phyloP scores from a whole-genome alignment of 768 basidiomycete species.

The Sutorius australiensis region DNA sequence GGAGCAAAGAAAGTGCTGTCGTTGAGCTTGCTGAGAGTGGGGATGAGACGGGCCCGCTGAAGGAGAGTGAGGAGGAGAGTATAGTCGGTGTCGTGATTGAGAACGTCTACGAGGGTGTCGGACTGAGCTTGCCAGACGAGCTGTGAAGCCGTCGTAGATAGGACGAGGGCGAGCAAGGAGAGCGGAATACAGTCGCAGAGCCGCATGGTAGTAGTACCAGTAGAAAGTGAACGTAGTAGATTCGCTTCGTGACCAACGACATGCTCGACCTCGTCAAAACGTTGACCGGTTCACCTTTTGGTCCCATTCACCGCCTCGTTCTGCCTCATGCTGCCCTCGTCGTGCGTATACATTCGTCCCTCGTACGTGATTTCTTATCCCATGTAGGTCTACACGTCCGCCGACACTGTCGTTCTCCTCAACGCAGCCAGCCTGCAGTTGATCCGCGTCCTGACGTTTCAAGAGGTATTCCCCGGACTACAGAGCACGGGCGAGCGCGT shows the following conservation, averaged over 20 bases:
- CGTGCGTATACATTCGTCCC: slow-evolving; percentile 39
- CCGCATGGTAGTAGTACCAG: slow-evolving; percentile 26
- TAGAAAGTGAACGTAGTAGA: not conserved
- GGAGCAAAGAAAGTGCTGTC: slow-evolving; percentile 89
- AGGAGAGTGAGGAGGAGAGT: slow-evolving; percentile 69
- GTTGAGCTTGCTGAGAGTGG: slow-evolving; percentile 84
- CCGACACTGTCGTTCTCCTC: slow-evolving; percentile 65
- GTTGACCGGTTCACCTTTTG: slow-evolving; percentile 51
- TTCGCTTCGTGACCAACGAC: not conserved
- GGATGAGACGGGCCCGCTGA: slow-evolving; percentile 83
- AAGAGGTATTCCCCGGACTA: slow-evolving; percentile 73
- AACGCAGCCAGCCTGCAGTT: slow-evolving; percentile 65
- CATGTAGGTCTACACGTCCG: slow-evolving; percentile 65
- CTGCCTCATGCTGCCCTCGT: slow-evolving; percentile 55
- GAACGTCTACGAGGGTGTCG: slow-evolving; percentile 72
- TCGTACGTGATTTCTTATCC: not conserved
- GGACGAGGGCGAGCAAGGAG: slow-evolving; percentile 28
- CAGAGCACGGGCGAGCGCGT: slow-evolving; percentile 43
- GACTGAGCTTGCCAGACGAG: slow-evolving; percentile 32
- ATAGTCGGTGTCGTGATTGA: slow-evolving; percentile 74
- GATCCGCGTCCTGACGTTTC: slow-evolving; percentile 69
- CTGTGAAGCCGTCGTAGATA: slow-evolving; percentile 20
- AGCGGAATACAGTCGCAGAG: slow-evolving; percentile 33
- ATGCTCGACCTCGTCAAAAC: slow-evolving; percentile 49
- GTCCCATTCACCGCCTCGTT: slow-evolving; percentile 52